These are phyloP conservation scores for Mitragyna speciosa DNA, from an alignment of 257 asterid species.

Conservation along the genomic window DNA sequence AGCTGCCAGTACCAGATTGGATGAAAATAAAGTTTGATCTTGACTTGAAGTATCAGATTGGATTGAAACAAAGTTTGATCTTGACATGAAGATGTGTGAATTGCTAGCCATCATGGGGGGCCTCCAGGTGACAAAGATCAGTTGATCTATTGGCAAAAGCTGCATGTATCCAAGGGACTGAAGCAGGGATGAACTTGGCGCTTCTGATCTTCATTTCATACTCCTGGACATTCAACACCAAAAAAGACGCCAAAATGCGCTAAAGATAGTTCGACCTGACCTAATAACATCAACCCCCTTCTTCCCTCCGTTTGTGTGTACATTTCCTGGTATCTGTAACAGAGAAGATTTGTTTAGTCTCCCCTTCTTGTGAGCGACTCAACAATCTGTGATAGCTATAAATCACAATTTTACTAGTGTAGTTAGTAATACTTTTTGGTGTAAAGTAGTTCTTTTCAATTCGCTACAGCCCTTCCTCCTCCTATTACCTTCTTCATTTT, in stretches of 20 bases:
- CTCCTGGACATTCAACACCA: neutral
- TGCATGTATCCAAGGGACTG: neutral
- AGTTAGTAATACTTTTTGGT: neutral
- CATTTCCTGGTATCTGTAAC: neutral
- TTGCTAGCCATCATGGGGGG: neutral
- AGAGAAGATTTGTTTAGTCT: neutral
- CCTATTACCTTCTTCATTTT: no score
- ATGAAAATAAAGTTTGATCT: neutral
- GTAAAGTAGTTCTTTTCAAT: neutral
- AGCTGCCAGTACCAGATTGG: slow-evolving; percentile 3
- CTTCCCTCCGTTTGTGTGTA: neutral
- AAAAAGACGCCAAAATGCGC: neutral
- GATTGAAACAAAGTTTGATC: neutral
- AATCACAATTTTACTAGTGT: neutral
- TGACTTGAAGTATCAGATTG: neutral
- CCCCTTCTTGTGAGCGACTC: neutral
- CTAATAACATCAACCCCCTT: neutral
- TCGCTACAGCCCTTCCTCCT: no score
- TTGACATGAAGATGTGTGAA: slow-evolving; percentile 8
- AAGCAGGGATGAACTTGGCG: slow-evolving; percentile 1
- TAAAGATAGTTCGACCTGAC: neutral
- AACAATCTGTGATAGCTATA: neutral
- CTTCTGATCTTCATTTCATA: neutral
- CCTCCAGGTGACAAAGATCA: neutral
- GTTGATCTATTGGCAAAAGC: neutral